Evolutionary conservation across 169 alveolate species (phyloP).

Genomic region (Eimeria falciformis): DNA sequence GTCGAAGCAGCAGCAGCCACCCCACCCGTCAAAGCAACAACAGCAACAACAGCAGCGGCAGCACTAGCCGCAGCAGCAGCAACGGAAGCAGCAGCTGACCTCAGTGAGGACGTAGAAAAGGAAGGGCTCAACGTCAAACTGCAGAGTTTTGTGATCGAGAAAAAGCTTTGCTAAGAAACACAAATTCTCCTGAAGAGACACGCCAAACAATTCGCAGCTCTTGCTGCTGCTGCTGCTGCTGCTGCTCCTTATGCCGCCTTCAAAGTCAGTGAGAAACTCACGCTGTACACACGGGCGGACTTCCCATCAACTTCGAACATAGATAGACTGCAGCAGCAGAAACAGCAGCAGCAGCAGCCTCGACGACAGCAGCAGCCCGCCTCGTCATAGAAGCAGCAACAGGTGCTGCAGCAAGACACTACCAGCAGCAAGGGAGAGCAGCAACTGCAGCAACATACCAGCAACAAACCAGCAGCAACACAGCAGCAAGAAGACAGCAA

Average conservation of each 20-base stretch:
- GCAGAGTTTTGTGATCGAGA: constrained; percentile 97
- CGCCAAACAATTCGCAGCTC: background rate
- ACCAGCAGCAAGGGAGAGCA: background rate
- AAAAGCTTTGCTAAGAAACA: constrained; percentile 97
- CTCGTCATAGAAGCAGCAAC: background rate
- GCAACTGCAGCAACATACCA: background rate
- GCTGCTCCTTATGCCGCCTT: background rate
- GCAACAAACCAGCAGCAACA: too few relatives aligned
- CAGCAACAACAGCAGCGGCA: background rate
- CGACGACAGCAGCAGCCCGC: constrained; percentile 8
- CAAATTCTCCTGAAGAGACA: constrained; percentile 94
- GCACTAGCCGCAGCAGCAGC: background rate
- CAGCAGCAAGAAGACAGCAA: background rate
- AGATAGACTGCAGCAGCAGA: constrained; percentile 64
- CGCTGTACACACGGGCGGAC: constrained; percentile 90
- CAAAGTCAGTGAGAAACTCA: background rate
- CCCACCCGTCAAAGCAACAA: background rate
- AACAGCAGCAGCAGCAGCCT: constrained; percentile 3
- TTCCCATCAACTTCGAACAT: constrained; percentile 96
- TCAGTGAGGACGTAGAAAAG: constrained; percentile 96
- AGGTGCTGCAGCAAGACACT: background rate
- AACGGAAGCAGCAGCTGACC: constrained; percentile 65
- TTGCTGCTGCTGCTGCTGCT: background rate
- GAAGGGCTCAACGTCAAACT: constrained; percentile 89
- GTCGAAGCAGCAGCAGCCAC: background rate